These are phyloP conservation scores for Myrica gale DNA, from an alignment of 306 rosid species.

Conservation along the genomic window DNA sequence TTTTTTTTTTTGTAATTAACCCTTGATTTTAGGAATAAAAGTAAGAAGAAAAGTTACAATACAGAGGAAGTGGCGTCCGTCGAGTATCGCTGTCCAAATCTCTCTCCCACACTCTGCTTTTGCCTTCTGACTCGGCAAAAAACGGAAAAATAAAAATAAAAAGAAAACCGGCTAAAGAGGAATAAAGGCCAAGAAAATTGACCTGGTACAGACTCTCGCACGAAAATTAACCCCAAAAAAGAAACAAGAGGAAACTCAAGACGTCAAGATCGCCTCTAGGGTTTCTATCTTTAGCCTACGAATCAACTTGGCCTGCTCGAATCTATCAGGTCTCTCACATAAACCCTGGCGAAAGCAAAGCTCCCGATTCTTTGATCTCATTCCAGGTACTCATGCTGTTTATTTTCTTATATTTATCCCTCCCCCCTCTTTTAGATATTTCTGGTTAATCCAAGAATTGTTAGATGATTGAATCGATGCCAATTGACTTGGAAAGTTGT, in stretches of 20 bases:
- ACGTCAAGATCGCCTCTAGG: slow-evolving; percentile 35
- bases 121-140: background rate
- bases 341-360: background rate
- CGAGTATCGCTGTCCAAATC: slow-evolving; percentile 32
- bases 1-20: too few relatives aligned
- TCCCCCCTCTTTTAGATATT: background rate
- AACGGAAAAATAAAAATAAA: background rate
- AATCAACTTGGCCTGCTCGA: background rate
- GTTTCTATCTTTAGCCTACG: slow-evolving; percentile 17
- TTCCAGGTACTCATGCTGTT: slow-evolving; percentile 13
- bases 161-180: background rate
- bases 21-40: too few relatives aligned
- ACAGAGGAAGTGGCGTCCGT: background rate
- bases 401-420: background rate
- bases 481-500: background rate
- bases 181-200: background rate
- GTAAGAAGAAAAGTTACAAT: too few relatives aligned
- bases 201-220: background rate
- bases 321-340: slow-evolving; percentile 14
- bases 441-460: background rate
- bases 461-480: background rate
- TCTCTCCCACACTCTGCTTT: slow-evolving; percentile 11
- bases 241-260: background rate
- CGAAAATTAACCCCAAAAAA: background rate
- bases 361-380: background rate